A percentile compares a stretch with the other conserved stretches of the same genome.
These are phyloP conservation scores for Podospora appendiculata DNA, from an alignment of 495 filamentous ascomycete species.

Conservation along the genomic window DNA sequence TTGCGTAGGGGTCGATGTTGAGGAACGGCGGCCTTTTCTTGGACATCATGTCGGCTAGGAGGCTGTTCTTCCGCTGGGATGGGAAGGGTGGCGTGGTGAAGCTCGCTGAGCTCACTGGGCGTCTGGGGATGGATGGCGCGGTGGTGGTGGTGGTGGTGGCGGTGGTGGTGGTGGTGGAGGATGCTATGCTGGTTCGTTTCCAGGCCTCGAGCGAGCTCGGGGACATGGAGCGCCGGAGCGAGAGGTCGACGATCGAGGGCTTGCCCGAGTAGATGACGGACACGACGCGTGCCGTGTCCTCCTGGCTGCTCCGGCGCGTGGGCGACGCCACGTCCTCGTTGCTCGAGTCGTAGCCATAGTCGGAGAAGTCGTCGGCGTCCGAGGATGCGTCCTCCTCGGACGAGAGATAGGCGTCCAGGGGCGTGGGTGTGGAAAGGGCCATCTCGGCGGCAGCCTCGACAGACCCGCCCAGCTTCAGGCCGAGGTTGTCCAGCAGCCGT, in stretches of 20 bases:
- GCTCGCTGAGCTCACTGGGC: constrained; percentile 26
- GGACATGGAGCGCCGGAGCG: constrained; percentile 29
- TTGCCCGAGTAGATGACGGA: constrained; percentile 41
- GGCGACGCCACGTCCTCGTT: constrained; percentile 28
- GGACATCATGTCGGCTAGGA: constrained; percentile 25
- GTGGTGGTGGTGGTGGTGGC: constrained; percentile 20
- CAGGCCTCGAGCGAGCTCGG: constrained; percentile 16
- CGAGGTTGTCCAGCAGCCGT: constrained; percentile 29
- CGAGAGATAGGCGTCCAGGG: constrained; percentile 42
- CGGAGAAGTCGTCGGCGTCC: constrained; percentile 42
- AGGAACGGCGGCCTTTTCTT: constrained; percentile 35
- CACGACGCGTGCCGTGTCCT: constrained; percentile 41
- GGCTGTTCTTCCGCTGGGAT: constrained; percentile 22
- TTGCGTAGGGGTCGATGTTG: constrained; percentile 39
- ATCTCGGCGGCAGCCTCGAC: constrained; percentile 19
- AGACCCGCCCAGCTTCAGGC: constrained; percentile 29
- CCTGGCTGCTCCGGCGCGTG: constrained; percentile 29
- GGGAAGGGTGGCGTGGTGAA: constrained; percentile 13
- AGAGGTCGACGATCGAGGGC: constrained; percentile 39
- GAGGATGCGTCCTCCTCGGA: constrained; percentile 46
- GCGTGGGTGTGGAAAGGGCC: constrained; percentile 12
- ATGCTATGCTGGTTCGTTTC: constrained; percentile 20
- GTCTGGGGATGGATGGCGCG: constrained; percentile 4
- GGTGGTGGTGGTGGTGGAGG: constrained; percentile 6
- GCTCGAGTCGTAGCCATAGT: constrained; percentile 39